Base-by-base conservation (phyloP, 1,284 basidiomycete species). In the Cutaneotrichosporon cavernicola region DNA sequence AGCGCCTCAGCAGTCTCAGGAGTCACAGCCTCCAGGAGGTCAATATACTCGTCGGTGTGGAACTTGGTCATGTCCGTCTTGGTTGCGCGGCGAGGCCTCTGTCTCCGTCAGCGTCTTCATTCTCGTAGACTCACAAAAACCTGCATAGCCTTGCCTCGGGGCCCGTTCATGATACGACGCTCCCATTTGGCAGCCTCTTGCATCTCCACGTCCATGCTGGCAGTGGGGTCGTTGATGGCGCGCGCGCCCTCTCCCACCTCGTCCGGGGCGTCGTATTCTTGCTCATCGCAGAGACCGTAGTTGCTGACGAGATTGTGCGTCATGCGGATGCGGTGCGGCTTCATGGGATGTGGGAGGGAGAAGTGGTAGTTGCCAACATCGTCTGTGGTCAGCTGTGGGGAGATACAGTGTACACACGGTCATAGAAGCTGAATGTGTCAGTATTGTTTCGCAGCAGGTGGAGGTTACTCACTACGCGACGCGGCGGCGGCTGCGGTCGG, bases 31-130 rank as follows among this genome's bases (percentile, higher is more conserved):
- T 87, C 85, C 32, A 99, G 82, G 71, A 98, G 95, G 72, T 97
- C 88, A 67, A 99, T 87, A 80, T 97, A 98, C 83, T 99, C 96
- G 82, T 99, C 96, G 13, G 95, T 96, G 80, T 99, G 97, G 78
- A 99, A 99, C 21, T 88, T 83, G 5, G 91, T 90, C 90, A 99
- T 92, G 56, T 88, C 85, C 73, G 90, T 87, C 13, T 89, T 87
- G 0, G 88, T 86, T 2, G 94, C 90, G 49, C 92, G 86, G 76
- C 86, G 88, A 1, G 97, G 89, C 73, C 86, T 86, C 91, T 93
- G 58, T 31, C 14, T 10, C 16, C 13, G 51, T 53, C 30, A 53
- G 51, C 9, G 30, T 18, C 2, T 9, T 57, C 52, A 43, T 36
- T n/a, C 13, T 16, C 34, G 30, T 11, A 38, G n/a, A 81, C 88